Base-by-base conservation (phyloP, 2,329 filamentous ascomycete species). In the Cytospora chrysosperma region DNA sequence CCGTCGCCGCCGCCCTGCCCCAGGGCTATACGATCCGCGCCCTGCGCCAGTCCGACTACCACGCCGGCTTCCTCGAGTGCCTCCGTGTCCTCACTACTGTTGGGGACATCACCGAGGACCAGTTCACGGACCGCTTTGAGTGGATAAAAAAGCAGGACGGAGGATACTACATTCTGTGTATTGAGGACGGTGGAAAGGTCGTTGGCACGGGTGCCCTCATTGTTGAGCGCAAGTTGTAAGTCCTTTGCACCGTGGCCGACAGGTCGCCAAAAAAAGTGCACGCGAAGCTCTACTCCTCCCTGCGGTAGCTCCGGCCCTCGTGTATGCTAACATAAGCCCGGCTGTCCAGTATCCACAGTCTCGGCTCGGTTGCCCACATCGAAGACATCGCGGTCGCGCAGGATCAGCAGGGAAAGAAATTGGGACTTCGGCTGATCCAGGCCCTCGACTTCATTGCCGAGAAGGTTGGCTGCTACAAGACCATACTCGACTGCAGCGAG, bases 361-460 rank as follows among this genome's bases (percentile, higher is more conserved):
- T 95, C 52, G 91, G 91, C 57, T 80, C 89, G 26, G 94, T 97
- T 28, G 95, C 94, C 15, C 95, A 98, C 78, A 97, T 98, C 77
- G 95, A 98, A 77, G 95, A 99, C 75, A 97, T 99, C 75, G 93
- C 94, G 21, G 93, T 99, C 43, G 88, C 91, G 68, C 93, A 93
- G 78, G 91, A 96, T 71, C 93, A 98, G 79, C 95, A 98, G 78
- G 95, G 95, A 70, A 97, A 98, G 86, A 97, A 97, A 80, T 83
- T 98, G 51, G 95, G 95, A 5, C 80, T 97, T 73, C 86, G 92
- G 69, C 89, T 98, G 69, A 98, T 98, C 72, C 92, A 98, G 79
- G 93, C 94, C 9, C 84, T 99, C 73, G 93, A 98, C 77, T 90
- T 84, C 74, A 88, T 98, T 65, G 93, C 93, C 61, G 87, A 92